Percentiles rank a stretch among this genome's conserved stretches.
These are phyloP conservation scores for Lycium barbarum DNA, from an alignment of 257 asterid species.

Conservation along the genomic window DNA sequence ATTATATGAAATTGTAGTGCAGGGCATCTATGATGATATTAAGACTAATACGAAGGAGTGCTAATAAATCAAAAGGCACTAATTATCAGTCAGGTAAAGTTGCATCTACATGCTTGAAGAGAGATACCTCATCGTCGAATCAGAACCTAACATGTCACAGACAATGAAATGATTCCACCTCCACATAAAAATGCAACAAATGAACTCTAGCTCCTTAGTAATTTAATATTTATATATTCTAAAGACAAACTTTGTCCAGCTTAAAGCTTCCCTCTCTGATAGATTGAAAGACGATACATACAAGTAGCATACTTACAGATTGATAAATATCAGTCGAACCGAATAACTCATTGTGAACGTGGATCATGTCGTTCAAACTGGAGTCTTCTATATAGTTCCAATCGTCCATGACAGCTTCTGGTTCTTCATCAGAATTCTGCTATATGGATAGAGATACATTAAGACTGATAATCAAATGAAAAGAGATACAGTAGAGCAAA, in stretches of 20 bases:
- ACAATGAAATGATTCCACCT: background rate
- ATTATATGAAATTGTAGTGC: background rate
- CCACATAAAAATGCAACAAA: slow-evolving; percentile 3
- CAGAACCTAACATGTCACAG: slow-evolving; percentile 23
- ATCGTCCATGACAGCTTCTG: slow-evolving; percentile 57
- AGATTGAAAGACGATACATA: background rate
- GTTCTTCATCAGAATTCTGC: slow-evolving; percentile 49
- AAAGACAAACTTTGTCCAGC: background rate
- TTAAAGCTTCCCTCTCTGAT: slow-evolving; percentile 19
- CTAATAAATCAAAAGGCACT: slow-evolving; percentile 1
- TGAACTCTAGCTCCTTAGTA: slow-evolving; percentile 12
- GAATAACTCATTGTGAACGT: slow-evolving; percentile 76
- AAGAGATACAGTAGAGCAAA: background rate
- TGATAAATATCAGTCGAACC: slow-evolving; percentile 75
- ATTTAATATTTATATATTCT: background rate
- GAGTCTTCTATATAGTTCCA: slow-evolving; percentile 69
- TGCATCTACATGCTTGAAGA: background rate
- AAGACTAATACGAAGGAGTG: slow-evolving; percentile 1
- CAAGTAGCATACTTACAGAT: slow-evolving; percentile 47
- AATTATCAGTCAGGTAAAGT: slow-evolving; percentile 2
- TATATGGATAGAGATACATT: slow-evolving; percentile 38
- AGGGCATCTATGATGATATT: background rate
- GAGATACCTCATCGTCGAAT: slow-evolving; percentile 7
- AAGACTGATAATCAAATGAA: background rate
- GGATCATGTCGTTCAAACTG: slow-evolving; percentile 63